Base-by-base conservation (phyloP, 345 rosid genomes). In the Syzygium jambos region DNA sequence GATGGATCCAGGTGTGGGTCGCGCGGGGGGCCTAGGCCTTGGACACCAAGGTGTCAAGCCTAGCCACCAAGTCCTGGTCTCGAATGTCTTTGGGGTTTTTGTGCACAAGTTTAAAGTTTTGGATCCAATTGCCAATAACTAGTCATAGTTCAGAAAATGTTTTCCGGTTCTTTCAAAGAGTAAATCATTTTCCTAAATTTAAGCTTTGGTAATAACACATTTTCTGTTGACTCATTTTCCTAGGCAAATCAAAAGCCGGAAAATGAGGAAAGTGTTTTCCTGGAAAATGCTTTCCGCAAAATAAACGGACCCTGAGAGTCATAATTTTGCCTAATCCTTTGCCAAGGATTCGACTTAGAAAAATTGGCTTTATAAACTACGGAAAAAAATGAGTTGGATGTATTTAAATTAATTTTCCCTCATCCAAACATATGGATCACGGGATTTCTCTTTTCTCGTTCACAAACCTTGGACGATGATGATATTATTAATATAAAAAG, bases 261-360 rank as follows among this genome's bases (percentile, higher is more conserved):
- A 56, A 23, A 23, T 56, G 25, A 23, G 63, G 1, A 23, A 56
- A 56, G 4, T 56, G 4, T 23, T 23, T 56, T 22, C 11, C 25
- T 23, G 0, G 10, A 23, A 56, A 9, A 53, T 56, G n/a, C n/a
- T 1, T 52, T 52, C 6, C 4, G 61, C 6, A 0, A 56, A 56
- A 56, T 27, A 56, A 56, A 56, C 0, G 5, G 12, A 56, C 23
- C 61, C 12, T 2, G 46, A 43, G 46, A 43, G 46, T 43, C 7
- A 43, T 43, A 43, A 43, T 43, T 43, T 43, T 6, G 46, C 46
- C 65, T 10, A 9, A 68, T 30, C 78, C 17, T 38, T 68, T 16
- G 25, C 46, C 25, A 1, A 17, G 25, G 46, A 34, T 68, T 68
- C 11, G 46, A 9, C 38, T 68, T 68, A 17, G 80, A 34, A 68